phyloP scores from a whole-genome alignment of 768 basidiomycete genomes.

The Amanita inopinata region DNA sequence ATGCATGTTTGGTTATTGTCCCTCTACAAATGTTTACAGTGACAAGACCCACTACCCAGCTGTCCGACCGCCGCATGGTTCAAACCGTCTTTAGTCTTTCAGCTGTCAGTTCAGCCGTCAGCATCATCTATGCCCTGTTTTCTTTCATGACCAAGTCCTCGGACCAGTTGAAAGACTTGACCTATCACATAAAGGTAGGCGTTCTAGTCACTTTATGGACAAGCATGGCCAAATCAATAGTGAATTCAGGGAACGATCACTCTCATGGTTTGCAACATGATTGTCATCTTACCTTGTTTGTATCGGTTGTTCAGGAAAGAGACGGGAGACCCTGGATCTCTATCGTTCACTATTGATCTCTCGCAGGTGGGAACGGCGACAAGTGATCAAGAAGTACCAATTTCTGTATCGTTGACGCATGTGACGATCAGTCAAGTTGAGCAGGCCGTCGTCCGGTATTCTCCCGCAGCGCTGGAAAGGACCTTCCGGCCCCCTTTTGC shows the following conservation, averaged over 20 bases:
- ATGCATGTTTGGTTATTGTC: conserved; percentile 16
- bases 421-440: too few relatives aligned
- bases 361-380: too few relatives aligned
- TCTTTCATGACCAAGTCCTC: conserved; percentile 9
- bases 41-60: conserved; percentile 14
- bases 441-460: too few relatives aligned
- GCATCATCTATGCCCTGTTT: conserved; percentile 15
- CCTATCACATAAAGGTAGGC: conserved; percentile 15
- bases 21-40: conserved; percentile 19
- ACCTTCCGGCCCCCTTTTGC: too few relatives aligned
- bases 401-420: too few relatives aligned
- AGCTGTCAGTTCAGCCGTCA: conserved; percentile 14
- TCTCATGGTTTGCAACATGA: conserved; percentile 16
- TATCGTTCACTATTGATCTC: too few relatives aligned
- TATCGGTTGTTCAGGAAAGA: conserved; percentile 5
- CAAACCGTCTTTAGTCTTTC: conserved; percentile 18
- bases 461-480: too few relatives aligned
- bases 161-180: conserved; percentile 8
- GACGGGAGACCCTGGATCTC: not conserved
- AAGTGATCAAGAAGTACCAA: too few relatives aligned
- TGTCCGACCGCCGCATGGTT: conserved; percentile 16
- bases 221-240: not conserved
- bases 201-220: not conserved
- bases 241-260: conserved; percentile 12
- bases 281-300: conserved; percentile 13